Conservation (phyloP, 495 filamentous ascomycete genomes). For the Physcia stellaris region DNA sequence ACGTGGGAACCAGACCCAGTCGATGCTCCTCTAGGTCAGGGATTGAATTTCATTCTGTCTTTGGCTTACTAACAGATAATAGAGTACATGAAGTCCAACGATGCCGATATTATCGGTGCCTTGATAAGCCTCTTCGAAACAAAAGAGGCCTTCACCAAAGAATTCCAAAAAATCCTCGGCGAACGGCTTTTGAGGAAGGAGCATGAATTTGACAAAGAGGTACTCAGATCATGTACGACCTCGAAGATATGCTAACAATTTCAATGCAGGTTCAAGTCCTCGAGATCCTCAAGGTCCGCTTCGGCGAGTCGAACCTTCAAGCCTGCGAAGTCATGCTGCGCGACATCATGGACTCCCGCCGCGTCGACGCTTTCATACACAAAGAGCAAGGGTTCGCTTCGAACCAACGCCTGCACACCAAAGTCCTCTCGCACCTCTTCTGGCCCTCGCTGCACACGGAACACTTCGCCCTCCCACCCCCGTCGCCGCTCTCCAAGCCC, state of each 20-base stretch:
- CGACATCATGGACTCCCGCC: slow-evolving; percentile 77
- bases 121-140: slow-evolving; percentile 77
- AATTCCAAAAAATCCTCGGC: slow-evolving; percentile 74
- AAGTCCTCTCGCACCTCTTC: slow-evolving; percentile 84
- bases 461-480: slow-evolving; percentile 53
- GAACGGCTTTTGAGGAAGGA: slow-evolving; percentile 68
- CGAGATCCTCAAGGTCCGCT: slow-evolving; percentile 75
- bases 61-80: background rate
- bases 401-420: slow-evolving; percentile 48
- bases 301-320: slow-evolving; percentile 74
- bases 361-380: slow-evolving; percentile 52
- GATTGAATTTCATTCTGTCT: background rate
- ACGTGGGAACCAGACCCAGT: slow-evolving; percentile 84
- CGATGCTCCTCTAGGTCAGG: slow-evolving; percentile 59
- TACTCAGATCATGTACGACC: background rate
- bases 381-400: slow-evolving; percentile 28
- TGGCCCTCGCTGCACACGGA: slow-evolving; percentile 80
- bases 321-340: slow-evolving; percentile 93
- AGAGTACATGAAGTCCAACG: slow-evolving; percentile 80
- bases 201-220: slow-evolving; percentile 58
- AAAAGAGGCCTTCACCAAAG: slow-evolving; percentile 82
- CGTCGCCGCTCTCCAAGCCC: slow-evolving; percentile 47
- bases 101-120: slow-evolving; percentile 81
- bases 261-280: slow-evolving; percentile 49
- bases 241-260: background rate